phyloP scores from a whole-genome alignment of 2,329 filamentous ascomycete genomes.

The Verticillium alfalfae region DNA sequence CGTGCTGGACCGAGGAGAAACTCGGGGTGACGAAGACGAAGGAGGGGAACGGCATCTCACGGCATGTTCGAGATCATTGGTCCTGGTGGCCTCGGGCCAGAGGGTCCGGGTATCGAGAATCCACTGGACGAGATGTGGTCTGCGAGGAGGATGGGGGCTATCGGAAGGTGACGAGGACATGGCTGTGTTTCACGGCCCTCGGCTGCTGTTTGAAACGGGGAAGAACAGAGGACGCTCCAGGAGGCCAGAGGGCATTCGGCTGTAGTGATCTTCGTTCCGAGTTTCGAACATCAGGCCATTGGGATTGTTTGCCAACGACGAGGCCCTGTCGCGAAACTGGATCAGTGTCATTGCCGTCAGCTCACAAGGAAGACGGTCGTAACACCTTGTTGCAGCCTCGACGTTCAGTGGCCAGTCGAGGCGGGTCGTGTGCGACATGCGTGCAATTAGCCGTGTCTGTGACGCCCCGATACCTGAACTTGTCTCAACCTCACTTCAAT shows the following conservation, averaged over 20 bases:
- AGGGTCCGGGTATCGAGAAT: constrained; percentile 54
- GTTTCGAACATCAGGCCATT: constrained; percentile 14
- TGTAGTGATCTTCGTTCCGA: constrained; percentile 6
- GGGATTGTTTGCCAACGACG: neutral
- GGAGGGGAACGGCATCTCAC: constrained; percentile 25
- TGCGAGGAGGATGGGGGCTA: constrained; percentile 1
- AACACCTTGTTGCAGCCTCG: neutral
- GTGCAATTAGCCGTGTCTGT: neutral
- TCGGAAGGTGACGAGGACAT: neutral
- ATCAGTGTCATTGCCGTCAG: neutral
- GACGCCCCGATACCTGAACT: constrained; percentile 6
- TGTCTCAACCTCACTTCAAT: constrained; percentile 11
- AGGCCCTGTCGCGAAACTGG: neutral
- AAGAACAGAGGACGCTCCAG: neutral
- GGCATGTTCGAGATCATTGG: constrained; percentile 37
- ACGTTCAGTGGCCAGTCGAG: neutral
- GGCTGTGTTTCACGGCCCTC: neutral
- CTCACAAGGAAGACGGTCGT: neutral
- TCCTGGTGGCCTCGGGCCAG: constrained; percentile 47
- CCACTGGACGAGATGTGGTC: constrained; percentile 50
- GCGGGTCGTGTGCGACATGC: neutral
- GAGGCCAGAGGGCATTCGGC: neutral
- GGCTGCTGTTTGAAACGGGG: neutral
- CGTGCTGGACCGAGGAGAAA: neutral
- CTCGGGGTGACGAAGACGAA: neutral